Conservation (phyloP, 2,329 filamentous ascomycete species). For the Periconia digitata region DNA sequence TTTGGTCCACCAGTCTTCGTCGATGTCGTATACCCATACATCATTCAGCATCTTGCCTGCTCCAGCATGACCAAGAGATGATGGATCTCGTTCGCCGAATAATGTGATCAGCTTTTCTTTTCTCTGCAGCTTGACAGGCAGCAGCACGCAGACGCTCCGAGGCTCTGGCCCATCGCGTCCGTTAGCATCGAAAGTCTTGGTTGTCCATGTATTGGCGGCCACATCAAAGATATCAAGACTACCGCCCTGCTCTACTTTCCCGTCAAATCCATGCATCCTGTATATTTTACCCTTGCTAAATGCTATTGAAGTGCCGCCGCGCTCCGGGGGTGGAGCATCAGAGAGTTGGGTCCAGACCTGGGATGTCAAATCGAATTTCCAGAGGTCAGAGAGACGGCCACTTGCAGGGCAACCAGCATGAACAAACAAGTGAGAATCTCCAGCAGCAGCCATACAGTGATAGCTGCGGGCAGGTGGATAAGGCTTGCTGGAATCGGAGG, state of each 20-base stretch:
- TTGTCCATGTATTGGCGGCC: slow-evolving; percentile 45
- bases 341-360: slow-evolving; percentile 69
- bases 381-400: slow-evolving; percentile 69
- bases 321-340: slow-evolving; percentile 65
- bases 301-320: slow-evolving; percentile 69
- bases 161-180: slow-evolving; percentile 50
- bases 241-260: slow-evolving; percentile 68
- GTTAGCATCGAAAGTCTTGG: slow-evolving; percentile 44
- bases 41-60: slow-evolving; percentile 60
- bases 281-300: slow-evolving; percentile 67
- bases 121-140: slow-evolving; percentile 44
- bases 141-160: slow-evolving; percentile 53
- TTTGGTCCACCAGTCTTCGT: slow-evolving; percentile 39
- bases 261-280: slow-evolving; percentile 80
- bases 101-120: slow-evolving; percentile 50
- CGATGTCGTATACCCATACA: slow-evolving; percentile 51
- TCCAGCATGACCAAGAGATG: slow-evolving; percentile 55
- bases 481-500: slow-evolving; percentile 50
- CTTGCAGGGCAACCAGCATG: slow-evolving; percentile 73
- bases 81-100: slow-evolving; percentile 59
- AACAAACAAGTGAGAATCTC: slow-evolving; percentile 69
- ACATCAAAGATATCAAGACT: slow-evolving; percentile 64
- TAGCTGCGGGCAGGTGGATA: slow-evolving; percentile 70
- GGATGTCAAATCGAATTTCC: slow-evolving; percentile 71
- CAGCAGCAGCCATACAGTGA: slow-evolving; percentile 67